These are phyloP conservation scores for Fragaria vesca DNA, from an alignment of 306 rosid species.

Conservation along the genomic window DNA sequence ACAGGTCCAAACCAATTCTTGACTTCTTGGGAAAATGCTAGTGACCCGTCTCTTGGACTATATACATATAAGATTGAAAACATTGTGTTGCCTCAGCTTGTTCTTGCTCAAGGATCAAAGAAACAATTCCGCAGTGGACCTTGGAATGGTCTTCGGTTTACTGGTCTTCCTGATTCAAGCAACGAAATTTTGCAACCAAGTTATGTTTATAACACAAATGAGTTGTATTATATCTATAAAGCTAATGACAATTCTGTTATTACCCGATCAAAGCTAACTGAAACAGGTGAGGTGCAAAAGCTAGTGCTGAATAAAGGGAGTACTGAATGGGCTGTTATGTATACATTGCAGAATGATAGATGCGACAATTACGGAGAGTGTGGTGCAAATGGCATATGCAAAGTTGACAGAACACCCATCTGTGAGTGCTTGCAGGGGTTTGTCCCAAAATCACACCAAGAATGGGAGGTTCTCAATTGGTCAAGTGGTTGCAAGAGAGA, in stretches of 20 bases:
- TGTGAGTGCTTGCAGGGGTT: slow-evolving; percentile 42
- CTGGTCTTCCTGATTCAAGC: neutral
- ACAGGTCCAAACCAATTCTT: neutral
- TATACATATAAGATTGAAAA: neutral
- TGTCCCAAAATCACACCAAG: slow-evolving; percentile 19
- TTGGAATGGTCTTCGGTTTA: slow-evolving; percentile 17
- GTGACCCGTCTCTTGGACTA: neutral
- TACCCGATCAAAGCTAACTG: neutral
- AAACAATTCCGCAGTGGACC: neutral
- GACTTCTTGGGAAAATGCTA: slow-evolving; percentile 9
- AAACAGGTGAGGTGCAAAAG: neutral
- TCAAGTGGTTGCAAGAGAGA: slow-evolving; percentile 29
- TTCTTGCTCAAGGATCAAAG: neutral
- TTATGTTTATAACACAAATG: neutral
- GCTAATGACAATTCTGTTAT: neutral
- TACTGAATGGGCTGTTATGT: slow-evolving; percentile 1
- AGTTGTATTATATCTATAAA: neutral
- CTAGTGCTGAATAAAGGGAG: neutral
- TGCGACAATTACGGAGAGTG: slow-evolving; percentile 35
- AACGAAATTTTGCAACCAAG: neutral
- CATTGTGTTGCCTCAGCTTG: neutral
- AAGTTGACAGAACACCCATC: neutral
- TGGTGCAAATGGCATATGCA: slow-evolving; percentile 39
- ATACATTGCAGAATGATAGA: slow-evolving; percentile 23
- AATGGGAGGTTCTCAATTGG: slow-evolving; percentile 25